phyloP scores from a whole-genome alignment of 768 basidiomycete genomes.

The Mycena capillaripes region DNA sequence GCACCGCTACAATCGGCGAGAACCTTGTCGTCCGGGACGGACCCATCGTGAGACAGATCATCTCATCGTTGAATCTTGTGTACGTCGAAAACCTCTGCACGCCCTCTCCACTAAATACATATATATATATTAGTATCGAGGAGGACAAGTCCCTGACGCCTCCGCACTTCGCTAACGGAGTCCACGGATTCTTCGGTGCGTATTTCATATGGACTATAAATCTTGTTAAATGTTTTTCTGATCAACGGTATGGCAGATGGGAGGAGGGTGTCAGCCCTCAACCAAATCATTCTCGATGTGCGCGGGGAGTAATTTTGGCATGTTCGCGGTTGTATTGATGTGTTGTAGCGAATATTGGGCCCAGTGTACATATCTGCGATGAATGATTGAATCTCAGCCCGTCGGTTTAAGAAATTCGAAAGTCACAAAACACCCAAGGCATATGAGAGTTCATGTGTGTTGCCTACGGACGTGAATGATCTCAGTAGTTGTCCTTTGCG shows the following conservation, averaged over 20 bases:
- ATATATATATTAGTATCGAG: conserved; percentile 20
- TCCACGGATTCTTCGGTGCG: conserved; percentile 47
- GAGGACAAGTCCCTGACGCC: conserved; percentile 25
- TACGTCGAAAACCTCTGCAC: conserved; percentile 36
- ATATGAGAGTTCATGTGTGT: too few relatives aligned
- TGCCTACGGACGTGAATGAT: too few relatives aligned
- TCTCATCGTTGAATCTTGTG: conserved; percentile 57
- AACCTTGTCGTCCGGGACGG: conserved; percentile 49
- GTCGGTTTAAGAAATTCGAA: too few relatives aligned
- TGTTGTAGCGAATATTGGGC: too few relatives aligned
- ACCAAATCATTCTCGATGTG: conserved; percentile 50
- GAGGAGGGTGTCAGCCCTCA: conserved; percentile 45
- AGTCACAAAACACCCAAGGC: too few relatives aligned
- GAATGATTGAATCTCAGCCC: too few relatives aligned
- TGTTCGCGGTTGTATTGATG: too few relatives aligned
- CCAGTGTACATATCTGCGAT: too few relatives aligned
- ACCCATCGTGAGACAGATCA: conserved; percentile 35
- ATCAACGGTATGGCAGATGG: conserved; percentile 41
- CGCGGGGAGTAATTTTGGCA: background rate
- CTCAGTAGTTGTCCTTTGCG: too few relatives aligned
- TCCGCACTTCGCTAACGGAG: conserved; percentile 32
- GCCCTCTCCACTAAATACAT: background rate
- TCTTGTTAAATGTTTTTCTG: background rate
- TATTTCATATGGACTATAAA: background rate
- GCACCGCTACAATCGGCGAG: conserved; percentile 51